Evolutionary conservation across 331 rosid species (phyloP).

Genomic region (Quercus tomentella): DNA sequence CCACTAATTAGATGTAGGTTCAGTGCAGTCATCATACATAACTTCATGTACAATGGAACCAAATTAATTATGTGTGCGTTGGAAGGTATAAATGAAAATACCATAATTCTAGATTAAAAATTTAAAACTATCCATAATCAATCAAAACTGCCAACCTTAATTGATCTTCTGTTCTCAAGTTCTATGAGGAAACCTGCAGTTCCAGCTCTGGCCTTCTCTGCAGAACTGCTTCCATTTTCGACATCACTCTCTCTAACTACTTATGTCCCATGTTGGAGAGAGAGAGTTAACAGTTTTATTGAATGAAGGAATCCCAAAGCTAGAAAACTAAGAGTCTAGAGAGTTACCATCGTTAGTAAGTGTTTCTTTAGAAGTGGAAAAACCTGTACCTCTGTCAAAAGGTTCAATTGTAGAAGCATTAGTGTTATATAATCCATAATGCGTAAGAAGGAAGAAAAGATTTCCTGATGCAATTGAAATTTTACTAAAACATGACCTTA

Average conservation of each 20-base stretch:
- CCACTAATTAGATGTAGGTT: slow-evolving; percentile 1
- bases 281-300: slow-evolving; percentile 1
- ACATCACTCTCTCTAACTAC: slow-evolving; percentile 37
- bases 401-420: neutral
- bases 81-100: neutral
- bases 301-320: neutral
- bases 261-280: slow-evolving; percentile 8
- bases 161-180: slow-evolving; percentile 77
- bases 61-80: neutral
- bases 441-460: neutral
- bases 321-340: neutral
- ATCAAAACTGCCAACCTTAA: slow-evolving; percentile 43
- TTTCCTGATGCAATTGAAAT: neutral
- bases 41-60: neutral
- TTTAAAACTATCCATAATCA: neutral
- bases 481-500: neutral
- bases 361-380: slow-evolving; percentile 18
- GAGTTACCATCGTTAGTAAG: slow-evolving; percentile 30
- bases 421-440: neutral
- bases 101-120: neutral
- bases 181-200: slow-evolving; percentile 68
- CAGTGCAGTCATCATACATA: neutral
- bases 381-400: slow-evolving; percentile 31
- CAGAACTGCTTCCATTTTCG: slow-evolving; percentile 29
- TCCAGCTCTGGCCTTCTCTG: slow-evolving; percentile 42